phyloP scores from a whole-genome alignment of 441 rosid genomes.

The Gossypium trilobum region DNA sequence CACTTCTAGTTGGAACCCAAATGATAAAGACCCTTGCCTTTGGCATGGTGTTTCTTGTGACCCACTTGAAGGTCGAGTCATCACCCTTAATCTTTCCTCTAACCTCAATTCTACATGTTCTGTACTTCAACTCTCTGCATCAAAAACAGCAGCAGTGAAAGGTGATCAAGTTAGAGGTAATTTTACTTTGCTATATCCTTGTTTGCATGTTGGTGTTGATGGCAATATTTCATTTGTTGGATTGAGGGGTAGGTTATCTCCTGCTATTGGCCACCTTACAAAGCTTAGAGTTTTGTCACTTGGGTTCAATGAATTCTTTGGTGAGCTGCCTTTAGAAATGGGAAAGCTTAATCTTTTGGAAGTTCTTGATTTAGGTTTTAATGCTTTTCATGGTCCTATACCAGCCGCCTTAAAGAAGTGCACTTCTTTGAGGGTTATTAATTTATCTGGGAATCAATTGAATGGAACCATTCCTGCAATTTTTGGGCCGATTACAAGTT shows the following conservation, averaged over 20 bases:
- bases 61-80: slow-evolving; percentile 32
- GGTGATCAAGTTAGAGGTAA: slow-evolving; percentile 13
- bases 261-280: slow-evolving; percentile 34
- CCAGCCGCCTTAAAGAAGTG: neutral
- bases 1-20: slow-evolving; percentile 33
- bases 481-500: slow-evolving; percentile 31
- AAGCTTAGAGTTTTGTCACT: slow-evolving; percentile 49
- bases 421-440: slow-evolving; percentile 5
- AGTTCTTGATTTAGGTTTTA: slow-evolving; percentile 37
- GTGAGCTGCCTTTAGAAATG: slow-evolving; percentile 40
- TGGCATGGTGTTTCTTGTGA: slow-evolving; percentile 50
- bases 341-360: slow-evolving; percentile 46
- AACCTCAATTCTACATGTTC: slow-evolving; percentile 15
- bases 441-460: slow-evolving; percentile 43
- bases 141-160: neutral
- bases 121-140: slow-evolving; percentile 23
- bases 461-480: slow-evolving; percentile 32
- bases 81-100: slow-evolving; percentile 40
- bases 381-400: slow-evolving; percentile 1
- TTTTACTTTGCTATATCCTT: slow-evolving; percentile 35
- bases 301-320: slow-evolving; percentile 38
- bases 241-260: slow-evolving; percentile 40
- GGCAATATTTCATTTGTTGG: slow-evolving; percentile 28
- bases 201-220: slow-evolving; percentile 32
- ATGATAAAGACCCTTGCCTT: slow-evolving; percentile 28